Evolutionary conservation across 352 stramenopile species (phyloP).

Genomic region (Globisporangium okanoganense): DNA sequence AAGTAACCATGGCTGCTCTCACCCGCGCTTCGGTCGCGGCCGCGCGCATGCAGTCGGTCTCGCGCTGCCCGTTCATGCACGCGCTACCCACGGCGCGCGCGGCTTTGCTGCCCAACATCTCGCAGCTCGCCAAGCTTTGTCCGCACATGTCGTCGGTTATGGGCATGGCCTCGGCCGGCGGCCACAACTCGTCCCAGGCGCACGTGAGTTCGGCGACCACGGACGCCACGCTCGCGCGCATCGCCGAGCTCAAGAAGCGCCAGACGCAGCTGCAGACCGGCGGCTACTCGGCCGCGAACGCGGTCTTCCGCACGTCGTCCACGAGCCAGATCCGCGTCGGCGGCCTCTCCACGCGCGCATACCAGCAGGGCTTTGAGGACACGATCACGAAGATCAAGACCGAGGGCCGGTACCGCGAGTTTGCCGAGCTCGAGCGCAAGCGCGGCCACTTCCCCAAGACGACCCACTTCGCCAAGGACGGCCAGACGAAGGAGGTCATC

Average conservation of each 20-base stretch:
- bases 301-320: slow-evolving; percentile 50
- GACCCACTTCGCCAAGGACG: slow-evolving; percentile 66
- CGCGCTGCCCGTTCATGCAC: slow-evolving; percentile 84
- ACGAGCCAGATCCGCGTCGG: slow-evolving; percentile 57
- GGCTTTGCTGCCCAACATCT: slow-evolving; percentile 81
- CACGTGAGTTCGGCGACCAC: slow-evolving; percentile 50
- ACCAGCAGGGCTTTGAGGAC: slow-evolving; percentile 67
- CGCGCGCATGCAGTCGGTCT: slow-evolving; percentile 63
- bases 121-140: slow-evolving; percentile 80
- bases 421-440: slow-evolving; percentile 86
- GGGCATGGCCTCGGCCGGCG: slow-evolving; percentile 43
- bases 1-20: slow-evolving; percentile 42
- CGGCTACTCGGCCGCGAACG: slow-evolving; percentile 41
- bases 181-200: slow-evolving; percentile 47
- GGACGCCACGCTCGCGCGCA: slow-evolving; percentile 68
- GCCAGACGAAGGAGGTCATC: slow-evolving; percentile 79
- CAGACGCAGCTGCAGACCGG: slow-evolving; percentile 27
- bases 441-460: slow-evolving; percentile 78
- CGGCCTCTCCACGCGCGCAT: slow-evolving; percentile 52
- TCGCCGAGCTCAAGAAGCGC: slow-evolving; percentile 64
- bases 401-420: slow-evolving; percentile 85
- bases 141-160: slow-evolving; percentile 86
- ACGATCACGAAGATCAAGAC: slow-evolving; percentile 82
- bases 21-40: slow-evolving; percentile 66
- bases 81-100: slow-evolving; percentile 65